These are phyloP conservation scores for Hansfordia pulvinata DNA, from an alignment of 2,329 filamentous ascomycete genomes.

Conservation along the genomic window DNA sequence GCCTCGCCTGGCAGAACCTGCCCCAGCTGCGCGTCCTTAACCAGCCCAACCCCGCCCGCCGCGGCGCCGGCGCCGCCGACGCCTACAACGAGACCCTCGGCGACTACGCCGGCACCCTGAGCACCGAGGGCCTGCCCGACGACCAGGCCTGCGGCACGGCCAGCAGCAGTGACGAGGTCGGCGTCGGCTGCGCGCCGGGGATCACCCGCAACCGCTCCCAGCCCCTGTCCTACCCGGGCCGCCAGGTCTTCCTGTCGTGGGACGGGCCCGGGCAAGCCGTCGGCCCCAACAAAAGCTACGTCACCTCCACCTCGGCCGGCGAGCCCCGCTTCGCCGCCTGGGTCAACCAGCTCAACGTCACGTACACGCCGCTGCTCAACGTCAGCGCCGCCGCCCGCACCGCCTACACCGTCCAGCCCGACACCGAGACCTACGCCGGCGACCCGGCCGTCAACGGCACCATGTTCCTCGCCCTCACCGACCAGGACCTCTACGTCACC, in stretches of 20 bases:
- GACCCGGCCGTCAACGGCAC: constrained; percentile 65
- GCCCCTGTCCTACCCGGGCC: constrained; percentile 63
- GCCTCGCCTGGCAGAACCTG: constrained; percentile 76
- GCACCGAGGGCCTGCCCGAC: constrained; percentile 25
- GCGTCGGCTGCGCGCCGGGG: constrained; percentile 45
- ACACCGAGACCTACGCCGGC: constrained; percentile 50
- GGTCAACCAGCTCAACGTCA: constrained; percentile 66
- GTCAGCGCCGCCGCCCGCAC: constrained; percentile 35
- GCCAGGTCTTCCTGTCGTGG: constrained; percentile 59
- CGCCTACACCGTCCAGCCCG: constrained; percentile 62
- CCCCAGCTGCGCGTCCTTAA: constrained; percentile 59
- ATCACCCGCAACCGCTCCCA: constrained; percentile 56
- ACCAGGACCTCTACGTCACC: constrained; percentile 52
- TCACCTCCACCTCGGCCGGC: constrained; percentile 48
- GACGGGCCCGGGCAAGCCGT: constrained; percentile 53
- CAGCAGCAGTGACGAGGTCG: constrained; percentile 32
- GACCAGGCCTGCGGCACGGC: constrained; percentile 44
- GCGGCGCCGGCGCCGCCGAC: constrained; percentile 48
- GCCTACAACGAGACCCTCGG: constrained; percentile 51
- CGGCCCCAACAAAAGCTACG: constrained; percentile 73
- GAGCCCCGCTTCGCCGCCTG: constrained; percentile 57
- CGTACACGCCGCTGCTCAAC: constrained; percentile 48
- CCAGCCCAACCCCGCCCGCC: constrained; percentile 61
- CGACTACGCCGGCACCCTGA: constrained; percentile 40
- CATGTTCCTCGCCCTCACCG: constrained; percentile 67